Base-by-base conservation (phyloP, 2,329 filamentous ascomycete species). In the Botrytis squamosa region DNA sequence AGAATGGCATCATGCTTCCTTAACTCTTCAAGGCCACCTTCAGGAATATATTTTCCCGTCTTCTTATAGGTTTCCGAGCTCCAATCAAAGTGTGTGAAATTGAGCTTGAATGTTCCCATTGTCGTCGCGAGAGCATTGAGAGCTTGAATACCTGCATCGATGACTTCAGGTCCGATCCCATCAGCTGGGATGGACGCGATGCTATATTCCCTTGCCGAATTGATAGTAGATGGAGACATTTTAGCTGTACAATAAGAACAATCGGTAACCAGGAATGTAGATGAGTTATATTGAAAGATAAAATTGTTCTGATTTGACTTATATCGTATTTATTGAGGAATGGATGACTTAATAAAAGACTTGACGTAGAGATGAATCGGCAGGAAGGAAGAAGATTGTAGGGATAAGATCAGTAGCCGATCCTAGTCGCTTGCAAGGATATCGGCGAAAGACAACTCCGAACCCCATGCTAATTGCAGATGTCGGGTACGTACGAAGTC, bases 121-220 rank as follows among this genome's bases (percentile, higher is more conserved):
- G 82, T 1, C 86, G 83, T 49, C 84, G 79, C 7, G 85, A 83
- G 1, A 91, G 81, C 22, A 85, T 85, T 75, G 69, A 93, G 82
- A 0, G 91, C 91, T 60, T 86, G 83, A 14, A 92, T 87, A 5
- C 88, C 86, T 3, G 88, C 88, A 42, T 85, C 83, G 46, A 91
- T 85, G n/a, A 91, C 89, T 80, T 91, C 89, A 2, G 85, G 84
- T 42, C 90, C 89, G 69, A 92, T 91, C 40, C 90, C 88, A 79
- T 91, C 88, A 22, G 88, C 88, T 12, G 89, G 87, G 75, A 91
- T 89, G 38, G 88, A 86, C 73, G 89, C 86, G 76, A 90, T 87
- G 77, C 83, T 84, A 80, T 88, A 87, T 57, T 57, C 52, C n/a
- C 29, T 57, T 14, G 25, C 8, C 14, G 52, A 18, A 29, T 57